Evolutionary conservation across 1,284 basidiomycete genomes (phyloP), one percentile per base, ranked within the genome.

Genomic region (Tausonia pullulans): DNA sequence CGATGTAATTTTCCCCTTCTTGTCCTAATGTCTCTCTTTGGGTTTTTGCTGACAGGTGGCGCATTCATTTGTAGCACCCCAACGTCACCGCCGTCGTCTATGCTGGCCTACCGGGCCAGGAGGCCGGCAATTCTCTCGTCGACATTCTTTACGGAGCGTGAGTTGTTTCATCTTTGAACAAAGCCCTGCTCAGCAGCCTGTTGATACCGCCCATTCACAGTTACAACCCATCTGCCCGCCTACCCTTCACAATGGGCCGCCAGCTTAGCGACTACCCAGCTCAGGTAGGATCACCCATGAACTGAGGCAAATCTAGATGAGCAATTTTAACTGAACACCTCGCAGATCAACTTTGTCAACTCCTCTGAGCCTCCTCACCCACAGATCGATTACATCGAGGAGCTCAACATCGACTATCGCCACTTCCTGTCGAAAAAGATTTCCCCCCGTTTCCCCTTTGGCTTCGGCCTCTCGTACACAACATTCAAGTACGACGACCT

Each of bases 401-500:
- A 74, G 67, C 78, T 78, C 71, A 75, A 75, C 69, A 78, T 90
- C 74, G 88, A 90, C 75, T 90, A 90, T 73, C 79, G 87, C 45
- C 82, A 84, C 72, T 91, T 91, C 72, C 86, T 90, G 69, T 78
- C 82, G 60, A 80, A 85, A 68, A 74, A 79, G 66, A 83, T 85
- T 65, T 75, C 75, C 1, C 84, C 85, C 0, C 78, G 82, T 27
- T 86, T 79, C 73, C 85, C 87, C 71, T 93, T 92, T 72, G 90
- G 90, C 0, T 90, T 84, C 73, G 90, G 90, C 0, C 75, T 94
- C 69, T 88, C 85, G 65, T 95, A 94, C 78, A 87, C 91, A 48
- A 81, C 76, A 0, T 96, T 94, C 74, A 76, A 81, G 45, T 89
- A 88, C 72, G 81, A 79, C 41, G 74, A 79, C 27, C 74, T 91